A percentile compares a stretch with the other conserved stretches of the same genome.
Conservation (phyloP, 495 filamentous ascomycete species). For the Thermothielavioides terrestris region DNA sequence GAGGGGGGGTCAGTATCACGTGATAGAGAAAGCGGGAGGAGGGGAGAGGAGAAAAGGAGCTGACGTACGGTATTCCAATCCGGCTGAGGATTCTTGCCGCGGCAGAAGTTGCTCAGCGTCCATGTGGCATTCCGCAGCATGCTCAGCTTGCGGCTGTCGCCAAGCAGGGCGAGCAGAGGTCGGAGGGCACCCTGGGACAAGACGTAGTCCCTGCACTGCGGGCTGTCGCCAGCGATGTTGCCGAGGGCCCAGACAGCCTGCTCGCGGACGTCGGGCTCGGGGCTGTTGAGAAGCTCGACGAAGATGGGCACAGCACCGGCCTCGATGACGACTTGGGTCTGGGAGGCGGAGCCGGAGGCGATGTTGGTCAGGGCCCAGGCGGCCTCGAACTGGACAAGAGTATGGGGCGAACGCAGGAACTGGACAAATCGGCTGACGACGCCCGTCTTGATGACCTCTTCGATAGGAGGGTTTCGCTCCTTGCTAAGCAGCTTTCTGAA, state of each 20-base stretch:
- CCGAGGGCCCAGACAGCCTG: conserved; percentile 98
- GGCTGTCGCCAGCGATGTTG: conserved; percentile 99
- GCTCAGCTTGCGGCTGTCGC: conserved; percentile 96
- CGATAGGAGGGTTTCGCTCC: conserved; percentile 98
- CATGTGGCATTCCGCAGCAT: conserved; percentile 99
- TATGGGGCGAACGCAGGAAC: conserved; percentile 97
- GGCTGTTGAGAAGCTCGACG: conserved; percentile 88
- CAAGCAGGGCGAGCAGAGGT: conserved; percentile 78
- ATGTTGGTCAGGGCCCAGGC: conserved; percentile 99
- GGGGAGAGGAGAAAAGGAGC: not conserved
- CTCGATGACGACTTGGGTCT: conserved; percentile 98
- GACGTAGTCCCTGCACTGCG: conserved; percentile 92
- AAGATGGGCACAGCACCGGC: conserved; percentile 98
- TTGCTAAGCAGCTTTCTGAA: conserved; percentile 97
- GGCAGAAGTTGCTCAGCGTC: conserved; percentile 99
- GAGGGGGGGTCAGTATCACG: conserved; percentile 16
- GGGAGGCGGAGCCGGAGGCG: conserved; percentile 90
- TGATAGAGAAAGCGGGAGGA: too few relatives aligned
- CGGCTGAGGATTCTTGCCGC: conserved; percentile 97
- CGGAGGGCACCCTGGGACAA: conserved; percentile 81
- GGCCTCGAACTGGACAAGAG: conserved; percentile 97
- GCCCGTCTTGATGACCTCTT: conserved; percentile 97
- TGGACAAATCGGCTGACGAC: conserved; percentile 96
- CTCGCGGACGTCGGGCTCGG: conserved; percentile 95
- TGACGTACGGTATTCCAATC: conserved; percentile 87